Conservation (phyloP, 805 yeast genomes). For the Tetrapisispora arboricola region DNA sequence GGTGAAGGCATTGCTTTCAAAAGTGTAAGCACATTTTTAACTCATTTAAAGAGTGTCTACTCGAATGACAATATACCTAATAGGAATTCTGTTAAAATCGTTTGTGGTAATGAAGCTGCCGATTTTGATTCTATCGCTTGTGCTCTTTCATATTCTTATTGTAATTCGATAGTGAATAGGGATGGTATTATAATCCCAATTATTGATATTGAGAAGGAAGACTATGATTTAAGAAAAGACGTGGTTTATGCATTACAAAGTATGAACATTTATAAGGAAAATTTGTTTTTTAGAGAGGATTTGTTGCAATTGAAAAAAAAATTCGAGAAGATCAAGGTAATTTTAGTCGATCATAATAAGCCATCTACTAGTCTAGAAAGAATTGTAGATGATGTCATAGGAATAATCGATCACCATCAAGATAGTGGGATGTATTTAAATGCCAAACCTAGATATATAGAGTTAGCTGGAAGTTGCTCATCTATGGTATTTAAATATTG, state of each 20-base stretch:
- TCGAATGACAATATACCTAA: not conserved
- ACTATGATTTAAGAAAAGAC: conserved; percentile 63
- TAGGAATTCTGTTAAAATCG: not conserved
- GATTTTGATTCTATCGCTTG: conserved; percentile 82
- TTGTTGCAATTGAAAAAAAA: conserved; percentile 23
- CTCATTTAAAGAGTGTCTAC: not conserved
- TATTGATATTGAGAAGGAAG: conserved; percentile 59
- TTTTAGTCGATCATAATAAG: conserved; percentile 77
- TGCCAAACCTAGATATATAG: conserved; percentile 53
- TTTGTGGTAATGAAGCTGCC: conserved; percentile 70
- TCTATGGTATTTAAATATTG: conserved; percentile 62
- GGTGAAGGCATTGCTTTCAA: not conserved
- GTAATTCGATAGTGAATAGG: conserved; percentile 26
- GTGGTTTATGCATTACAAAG: conserved; percentile 42
- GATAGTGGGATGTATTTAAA: conserved; percentile 46
- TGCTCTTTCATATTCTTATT: conserved; percentile 63
- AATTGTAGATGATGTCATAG: conserved; percentile 33
- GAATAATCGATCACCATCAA: conserved; percentile 81
- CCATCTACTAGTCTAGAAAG: conserved; percentile 40
- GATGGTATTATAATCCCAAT: conserved; percentile 47
- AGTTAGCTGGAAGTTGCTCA: conserved; percentile 67
- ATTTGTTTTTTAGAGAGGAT: conserved; percentile 62
- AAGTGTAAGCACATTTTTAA: not conserved
- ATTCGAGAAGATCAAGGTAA: conserved; percentile 29
- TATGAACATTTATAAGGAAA: conserved; percentile 37